phyloP scores from a whole-genome alignment of 176 grass and related monocot genomes.

The Pharus latifolius region DNA sequence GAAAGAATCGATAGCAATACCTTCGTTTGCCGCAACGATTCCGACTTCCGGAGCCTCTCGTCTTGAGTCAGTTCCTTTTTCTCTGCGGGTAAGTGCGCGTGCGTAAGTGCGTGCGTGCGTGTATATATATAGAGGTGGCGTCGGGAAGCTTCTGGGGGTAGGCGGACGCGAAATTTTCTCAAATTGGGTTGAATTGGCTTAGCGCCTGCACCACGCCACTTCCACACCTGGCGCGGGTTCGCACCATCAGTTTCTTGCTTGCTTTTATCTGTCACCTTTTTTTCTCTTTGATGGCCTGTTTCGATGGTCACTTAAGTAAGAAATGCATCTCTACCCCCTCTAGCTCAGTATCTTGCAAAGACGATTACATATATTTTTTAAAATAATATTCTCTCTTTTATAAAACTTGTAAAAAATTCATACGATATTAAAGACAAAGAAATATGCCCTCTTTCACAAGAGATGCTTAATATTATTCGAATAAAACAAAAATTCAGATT shows the following conservation, averaged over 20 bases:
- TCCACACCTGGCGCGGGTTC: conserved; percentile 16
- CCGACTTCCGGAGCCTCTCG: background rate
- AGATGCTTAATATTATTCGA: no score
- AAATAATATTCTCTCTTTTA: no score
- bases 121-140: conserved; percentile 9
- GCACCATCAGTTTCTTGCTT: background rate
- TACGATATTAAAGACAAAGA: no score
- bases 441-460: no score
- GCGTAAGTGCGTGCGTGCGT: background rate
- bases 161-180: conserved; percentile 30
- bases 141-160: conserved; percentile 34
- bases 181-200: conserved; percentile 31
- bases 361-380: no score
- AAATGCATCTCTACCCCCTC: no score
- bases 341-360: no score
- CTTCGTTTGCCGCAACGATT: background rate
- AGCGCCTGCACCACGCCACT: background rate
- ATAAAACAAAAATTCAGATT: no score
- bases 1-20: background rate
- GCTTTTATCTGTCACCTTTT: background rate
- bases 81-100: background rate
- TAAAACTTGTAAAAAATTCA: no score
- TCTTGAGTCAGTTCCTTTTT: background rate
- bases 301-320: background rate
- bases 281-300: background rate